Evolutionary conservation across 805 yeast species (phyloP), one percentile per base, ranked within the genome.

Genomic region (Suhomyces sp.): DNA sequence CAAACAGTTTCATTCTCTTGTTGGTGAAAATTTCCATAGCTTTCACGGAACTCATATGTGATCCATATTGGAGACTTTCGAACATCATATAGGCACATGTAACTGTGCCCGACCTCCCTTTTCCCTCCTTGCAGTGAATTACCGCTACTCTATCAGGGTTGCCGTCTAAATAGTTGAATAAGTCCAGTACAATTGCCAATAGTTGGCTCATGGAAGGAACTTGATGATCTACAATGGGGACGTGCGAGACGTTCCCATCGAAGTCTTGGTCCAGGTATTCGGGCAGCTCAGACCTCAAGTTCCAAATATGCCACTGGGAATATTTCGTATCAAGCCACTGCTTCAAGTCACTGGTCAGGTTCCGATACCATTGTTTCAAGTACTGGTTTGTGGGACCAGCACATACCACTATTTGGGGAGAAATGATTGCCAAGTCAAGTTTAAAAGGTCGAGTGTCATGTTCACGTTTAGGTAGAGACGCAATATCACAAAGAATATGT

Each of bases 71-170:
- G 33, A 47, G 50, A 5, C 29, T 33, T 22, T 57, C 53, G 47
- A 74, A 76, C 81, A 91, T 85, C 56, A 92, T 66, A 62, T 83
- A 87, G 0, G 91, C 89, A 54, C 88, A 82, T 6, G 81, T 80
- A 1, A 90, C 69, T 1, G 91, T 78, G 0, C 98, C 97, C 0
- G 96, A 86, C 26, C 98, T 73, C 0, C 98, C 98, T 68, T 90
- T 91, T 0, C 98, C 98, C 57, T 89, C 88, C 62, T 87, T 85
- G 65, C 98, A 93, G 65, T 93, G 97, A 6, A 93, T 67, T 0
- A 88, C 77, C 0, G 88, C 91, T 2, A 87, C 84, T 51, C 79
- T 76, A 0, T 68, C 53, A 0, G 69, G 59, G 19, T 66, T 58
- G 13, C 44, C 41, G 1, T 56, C 7, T 24, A 87, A 61, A 56